Base-by-base conservation (phyloP, 352 stramenopile genomes). In the Hyaloperonospora arabidopsidis region DNA sequence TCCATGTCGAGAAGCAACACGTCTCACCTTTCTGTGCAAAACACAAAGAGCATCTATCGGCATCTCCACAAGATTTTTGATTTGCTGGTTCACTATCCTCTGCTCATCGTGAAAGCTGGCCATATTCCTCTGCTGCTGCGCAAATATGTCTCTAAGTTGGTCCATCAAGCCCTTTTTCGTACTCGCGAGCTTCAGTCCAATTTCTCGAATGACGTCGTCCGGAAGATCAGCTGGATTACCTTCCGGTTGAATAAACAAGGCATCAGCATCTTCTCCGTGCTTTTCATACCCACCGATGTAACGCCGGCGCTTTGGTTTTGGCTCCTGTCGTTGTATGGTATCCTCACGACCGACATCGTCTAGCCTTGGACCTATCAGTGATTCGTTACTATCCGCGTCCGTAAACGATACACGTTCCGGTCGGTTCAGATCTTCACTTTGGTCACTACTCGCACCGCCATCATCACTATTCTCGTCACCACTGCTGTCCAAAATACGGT, bases 201-300 rank as follows among this genome's bases (percentile, higher is more conserved):
- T 81, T 51, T 85, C 70, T 49, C 78, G 58, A 7, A 71, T 63
- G 1, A 95, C 77, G 58, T 95, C 85, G 0, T 93, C 71, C 0
- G 85, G 85, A 38, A 95, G 66, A 14, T 82, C 74, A 22, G 68
- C 62, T 17, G 83, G 65, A 29, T 93, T 78, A 25, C 86, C 83
- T 63, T 95, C 85, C 1, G 85, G 85, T 48, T 95, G 82, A 60
- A 95, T 93, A 49, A 95, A 92, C 8, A 23, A 68, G 3, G 72
- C 70, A 45, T 93, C 84, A 7, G 51, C 57, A 54, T 91, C 73
- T 43, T 84, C 68, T 11, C 49, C 61, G 7, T 67, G 53, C 15
- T 86, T 71, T 14, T 72, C 57, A 46, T 95, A 95, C 17, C 84
- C 84, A 11, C 84, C 84, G 49, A 93, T 68, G 29, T 82, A 95